Base-by-base conservation (phyloP, 177 flowering plant species). In the Telopea speciosissima region DNA sequence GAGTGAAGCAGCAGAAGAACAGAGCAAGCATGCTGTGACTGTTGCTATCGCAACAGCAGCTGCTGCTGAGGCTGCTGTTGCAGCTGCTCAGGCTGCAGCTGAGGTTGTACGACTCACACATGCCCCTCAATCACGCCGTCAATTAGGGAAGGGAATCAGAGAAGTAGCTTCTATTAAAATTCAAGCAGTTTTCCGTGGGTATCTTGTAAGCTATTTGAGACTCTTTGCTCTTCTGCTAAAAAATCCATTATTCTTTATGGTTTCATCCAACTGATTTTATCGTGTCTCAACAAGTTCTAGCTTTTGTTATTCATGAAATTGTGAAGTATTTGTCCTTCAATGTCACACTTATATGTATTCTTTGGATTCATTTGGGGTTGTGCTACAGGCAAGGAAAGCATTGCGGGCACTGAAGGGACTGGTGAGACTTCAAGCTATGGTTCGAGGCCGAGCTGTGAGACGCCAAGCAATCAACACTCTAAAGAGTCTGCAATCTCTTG, bases 321-420 rank as follows among this genome's bases (percentile, higher is more conserved):
- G 17, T 8, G 10, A 62, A 36, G 40, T 36, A 62, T 25, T 12
- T 62, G 3, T 12, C 12, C 12, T 24, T 2, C 31, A 24, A 13
- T 12, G 22, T 12, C 14, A 26, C 28, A 13, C 22, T 62, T 26
- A 62, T 19, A 14, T 62, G 31, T 16, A 13, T 24, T 62, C 65
- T 62, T 16, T 25, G 6, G 7, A 62, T 62, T 62, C 28, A 62
- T 62, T 14, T 25, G 33, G 6, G 36, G 16, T 8, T 16, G 21
- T 67, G 21, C 63, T 77, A 58, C 77, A 93, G 98, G 98, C 97
- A 65, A 90, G 89, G 83, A 93, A 90, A 75, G 97, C 97, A 26
- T 72, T 93, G 75, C 67, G 88, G 56, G 98, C 98, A 67, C 68
- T 93, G 76, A 93, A 81, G 78, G 98, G 96, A 71, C 82, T 93